Percentiles rank a stretch among this genome's conserved stretches.
These are phyloP conservation scores for Rasamsonia emersonii DNA, from an alignment of 2,329 filamentous ascomycete species.

Conservation along the genomic window DNA sequence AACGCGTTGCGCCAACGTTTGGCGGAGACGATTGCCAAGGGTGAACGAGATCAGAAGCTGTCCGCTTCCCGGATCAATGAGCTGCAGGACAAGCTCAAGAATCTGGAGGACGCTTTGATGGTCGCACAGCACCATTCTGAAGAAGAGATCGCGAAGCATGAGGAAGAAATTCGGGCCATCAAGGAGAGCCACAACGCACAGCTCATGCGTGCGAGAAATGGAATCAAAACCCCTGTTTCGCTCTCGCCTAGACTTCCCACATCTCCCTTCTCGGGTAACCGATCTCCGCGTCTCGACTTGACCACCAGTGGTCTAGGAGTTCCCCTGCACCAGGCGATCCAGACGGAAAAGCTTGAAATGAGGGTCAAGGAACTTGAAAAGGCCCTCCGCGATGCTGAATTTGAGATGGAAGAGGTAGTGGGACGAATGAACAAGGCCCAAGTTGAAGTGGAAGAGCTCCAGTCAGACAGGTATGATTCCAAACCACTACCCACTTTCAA, in stretches of 20 bases:
- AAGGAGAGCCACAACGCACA: conserved; percentile 70
- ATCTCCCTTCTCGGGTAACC: conserved; percentile 53
- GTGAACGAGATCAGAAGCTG: conserved; percentile 71
- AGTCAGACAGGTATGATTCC: conserved; percentile 40
- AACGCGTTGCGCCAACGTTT: conserved; percentile 66
- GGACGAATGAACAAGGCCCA: conserved; percentile 73
- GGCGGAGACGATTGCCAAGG: conserved; percentile 67
- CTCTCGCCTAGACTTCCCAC: conserved; percentile 51
- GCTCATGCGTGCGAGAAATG: conserved; percentile 61
- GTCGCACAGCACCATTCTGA: conserved; percentile 79
- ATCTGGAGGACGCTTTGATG: conserved; percentile 75
- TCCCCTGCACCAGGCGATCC: conserved; percentile 57
- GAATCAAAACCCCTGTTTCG: conserved; percentile 36
- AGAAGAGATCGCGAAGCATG: conserved; percentile 71
- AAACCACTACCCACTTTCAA: not conserved
- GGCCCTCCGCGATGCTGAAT: conserved; percentile 64
- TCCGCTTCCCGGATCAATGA: conserved; percentile 75
- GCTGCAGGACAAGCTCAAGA: conserved; percentile 71
- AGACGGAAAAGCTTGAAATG: conserved; percentile 66
- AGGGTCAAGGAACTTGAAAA: conserved; percentile 79
- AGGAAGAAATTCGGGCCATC: conserved; percentile 70
- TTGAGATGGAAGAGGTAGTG: conserved; percentile 77
- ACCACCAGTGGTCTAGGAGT: conserved; percentile 54
- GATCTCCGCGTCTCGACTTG: conserved; percentile 52
- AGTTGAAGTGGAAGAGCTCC: conserved; percentile 72